Evolutionary conservation across 169 alveolate species (phyloP).

Genomic region (Theileria annulata): DNA sequence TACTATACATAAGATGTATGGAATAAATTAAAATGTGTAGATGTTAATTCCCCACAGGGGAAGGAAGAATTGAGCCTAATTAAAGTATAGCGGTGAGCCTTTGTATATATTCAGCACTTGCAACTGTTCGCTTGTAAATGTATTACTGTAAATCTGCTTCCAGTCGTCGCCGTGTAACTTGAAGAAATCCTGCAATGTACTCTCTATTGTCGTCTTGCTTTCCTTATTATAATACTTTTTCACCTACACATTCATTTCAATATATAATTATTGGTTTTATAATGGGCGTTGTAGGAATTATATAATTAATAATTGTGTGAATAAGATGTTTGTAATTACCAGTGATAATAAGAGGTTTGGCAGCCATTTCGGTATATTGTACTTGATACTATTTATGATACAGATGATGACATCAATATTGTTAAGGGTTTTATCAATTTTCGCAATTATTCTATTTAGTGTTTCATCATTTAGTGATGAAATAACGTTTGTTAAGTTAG

Average conservation of each 20-base stretch:
- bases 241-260: too few species aligned
- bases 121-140: slow-evolving; percentile 68
- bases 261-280: not conserved
- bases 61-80: slow-evolving; percentile 3
- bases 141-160: slow-evolving; percentile 66
- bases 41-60: too few species aligned
- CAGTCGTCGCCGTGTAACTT: slow-evolving; percentile 78
- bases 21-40: not conserved
- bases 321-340: slow-evolving; percentile 26
- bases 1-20: not conserved
- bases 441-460: too few species aligned
- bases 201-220: slow-evolving; percentile 19
- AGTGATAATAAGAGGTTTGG: slow-evolving; percentile 46
- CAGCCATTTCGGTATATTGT: slow-evolving; percentile 61
- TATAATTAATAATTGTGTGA: too few species aligned
- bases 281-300: too few species aligned
- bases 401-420: too few species aligned
- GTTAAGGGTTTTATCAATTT: too few species aligned
- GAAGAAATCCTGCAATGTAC: slow-evolving; percentile 71
- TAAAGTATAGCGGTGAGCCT: slow-evolving; percentile 77
- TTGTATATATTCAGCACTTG: slow-evolving; percentile 73
- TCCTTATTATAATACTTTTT: too few species aligned
- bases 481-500: not conserved
- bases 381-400: not conserved
- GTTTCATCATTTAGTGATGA: not conserved